Evolutionary conservation across 345 rosid species (phyloP), one percentile per base, ranked within the genome.

Genomic region (Lepidium aucheri): DNA sequence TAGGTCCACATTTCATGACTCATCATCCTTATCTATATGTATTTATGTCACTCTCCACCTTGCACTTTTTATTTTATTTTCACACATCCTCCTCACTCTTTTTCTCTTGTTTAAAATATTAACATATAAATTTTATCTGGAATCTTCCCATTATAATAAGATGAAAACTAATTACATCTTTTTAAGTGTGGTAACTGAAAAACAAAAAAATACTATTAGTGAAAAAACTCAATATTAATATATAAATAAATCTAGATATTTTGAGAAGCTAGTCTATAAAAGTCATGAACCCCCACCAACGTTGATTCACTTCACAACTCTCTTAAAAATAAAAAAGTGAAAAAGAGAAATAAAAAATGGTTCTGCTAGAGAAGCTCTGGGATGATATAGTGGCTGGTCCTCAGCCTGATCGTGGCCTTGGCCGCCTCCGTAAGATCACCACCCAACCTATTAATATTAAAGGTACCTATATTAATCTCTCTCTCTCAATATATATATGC

Each of bases 301-400:
- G 50, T 32, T 24, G 54, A 15, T 14, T 65, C 60, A 72, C 66
- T 18, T 44, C 66, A 60, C 67, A 69, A 39, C 14, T 34, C 60
- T 46, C 46, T 40, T 24, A n/a, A 4, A 62, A 17, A 41, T 3
- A 38, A 20, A 20, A 42, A 35, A 56, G 51, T 24, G 36, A 69
- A 53, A 53, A 43, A 50, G 7, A 10, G 24, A 38, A 1, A 30
- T 0, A 34, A 20, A 38, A 65, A 8, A 80, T 77, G 82, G 82
- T 80, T 74, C 72, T 86, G 70, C 79, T 86, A 9, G 96, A 86
- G 60, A 85, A 80, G 75, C 77, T 93, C 8, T 93, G 98, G 98
- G 97, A 93, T 56, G 98, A 90, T 62, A 88, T 84, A 8, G 83
- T 85, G 4, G 98, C 94, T 0, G 98, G 98, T 5, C 97, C 98